Base-by-base conservation (phyloP, 495 filamentous ascomycete genomes). In the Elaphomyces granulatus region DNA sequence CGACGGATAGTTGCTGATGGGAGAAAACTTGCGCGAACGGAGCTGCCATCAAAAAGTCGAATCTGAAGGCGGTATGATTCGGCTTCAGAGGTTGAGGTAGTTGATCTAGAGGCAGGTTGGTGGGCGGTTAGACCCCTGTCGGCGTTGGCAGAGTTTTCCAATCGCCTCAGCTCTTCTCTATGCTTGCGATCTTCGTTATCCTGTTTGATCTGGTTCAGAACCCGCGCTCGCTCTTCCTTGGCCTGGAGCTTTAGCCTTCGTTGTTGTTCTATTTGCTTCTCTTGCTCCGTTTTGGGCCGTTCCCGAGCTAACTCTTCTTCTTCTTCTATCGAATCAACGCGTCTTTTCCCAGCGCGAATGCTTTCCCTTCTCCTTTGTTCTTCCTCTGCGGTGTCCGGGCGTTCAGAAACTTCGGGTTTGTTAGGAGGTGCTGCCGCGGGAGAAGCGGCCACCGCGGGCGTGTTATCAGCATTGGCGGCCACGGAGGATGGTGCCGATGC, bases 31-130 rank as follows among this genome's bases (percentile, higher is more conserved):
- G 64, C 66, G 20, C 83, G 76, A 35, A 95, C 72, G 10, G 74
- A 84, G 20, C 74, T 74, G 9, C 88, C 88, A 52, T 94, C 85
- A 31, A 93, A 80, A 0, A 94, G 64, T 1, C 88, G 77, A 31
- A 94, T 74, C 48, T 90, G 87, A 4, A 96, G 57, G 9, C 80
- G 72, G 45, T 62, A 67, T 59, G 15, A 64, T 46, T 41, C 4
- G 40, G 20, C 10, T 48, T 48, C 19, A 39, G 40, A 36, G 51
- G 15, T 1, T 21, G 20, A 28, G 23, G 12, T 6, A 6, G 23
- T 6, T 12, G 23, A 28, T 6, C 23, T 28, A 12, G 12, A 12
- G 12, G 6, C 12, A 12, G 23, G 23, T 28, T 28, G 23, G 23
- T 6, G 6, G 12, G 23, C 12, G 40, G 20, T 17, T 23, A 36